Percentiles rank a stretch among this genome's conserved stretches.
phyloP scores from a whole-genome alignment of 192 early-diverging fungal genomes.

The Linnemannia schmuckeri region DNA sequence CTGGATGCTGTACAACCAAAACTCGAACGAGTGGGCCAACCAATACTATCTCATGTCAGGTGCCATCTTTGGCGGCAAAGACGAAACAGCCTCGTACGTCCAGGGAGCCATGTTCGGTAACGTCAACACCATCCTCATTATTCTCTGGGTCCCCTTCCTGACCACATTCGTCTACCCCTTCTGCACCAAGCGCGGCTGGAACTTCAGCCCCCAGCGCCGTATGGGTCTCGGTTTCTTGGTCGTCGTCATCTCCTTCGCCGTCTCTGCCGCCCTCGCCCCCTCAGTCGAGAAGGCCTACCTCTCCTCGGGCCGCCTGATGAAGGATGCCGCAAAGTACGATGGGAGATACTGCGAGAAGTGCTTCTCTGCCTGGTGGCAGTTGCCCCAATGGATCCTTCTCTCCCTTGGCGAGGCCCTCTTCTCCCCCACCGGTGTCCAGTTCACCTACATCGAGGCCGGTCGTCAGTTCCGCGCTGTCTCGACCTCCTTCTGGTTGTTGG shows the following conservation, averaged over 20 bases:
- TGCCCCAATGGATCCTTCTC: slow-evolving; percentile 68
- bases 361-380: slow-evolving; percentile 55
- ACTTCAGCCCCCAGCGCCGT: slow-evolving; percentile 62
- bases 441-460: slow-evolving; percentile 75
- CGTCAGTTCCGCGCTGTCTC: slow-evolving; percentile 69
- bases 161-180: slow-evolving; percentile 65
- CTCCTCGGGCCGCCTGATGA: neutral
- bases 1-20: slow-evolving; percentile 60
- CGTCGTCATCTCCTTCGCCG: slow-evolving; percentile 60
- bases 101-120: slow-evolving; percentile 37
- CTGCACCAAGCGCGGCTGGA: slow-evolving; percentile 58
- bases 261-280: slow-evolving; percentile 42
- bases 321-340: slow-evolving; percentile 23
- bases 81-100: slow-evolving; percentile 19
- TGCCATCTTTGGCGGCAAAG: slow-evolving; percentile 35
- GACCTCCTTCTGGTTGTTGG: slow-evolving; percentile 70
- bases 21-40: slow-evolving; percentile 57
- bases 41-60: slow-evolving; percentile 55
- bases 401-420: slow-evolving; percentile 70
- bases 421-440: slow-evolving; percentile 73
- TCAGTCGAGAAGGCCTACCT: slow-evolving; percentile 30
- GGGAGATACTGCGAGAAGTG: slow-evolving; percentile 46
- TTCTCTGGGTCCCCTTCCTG: slow-evolving; percentile 69
- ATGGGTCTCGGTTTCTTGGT: slow-evolving; percentile 70
- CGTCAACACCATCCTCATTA: slow-evolving; percentile 65